Evolutionary conservation across 306 rosid genomes (phyloP).

Genomic region (Geum urbanum): DNA sequence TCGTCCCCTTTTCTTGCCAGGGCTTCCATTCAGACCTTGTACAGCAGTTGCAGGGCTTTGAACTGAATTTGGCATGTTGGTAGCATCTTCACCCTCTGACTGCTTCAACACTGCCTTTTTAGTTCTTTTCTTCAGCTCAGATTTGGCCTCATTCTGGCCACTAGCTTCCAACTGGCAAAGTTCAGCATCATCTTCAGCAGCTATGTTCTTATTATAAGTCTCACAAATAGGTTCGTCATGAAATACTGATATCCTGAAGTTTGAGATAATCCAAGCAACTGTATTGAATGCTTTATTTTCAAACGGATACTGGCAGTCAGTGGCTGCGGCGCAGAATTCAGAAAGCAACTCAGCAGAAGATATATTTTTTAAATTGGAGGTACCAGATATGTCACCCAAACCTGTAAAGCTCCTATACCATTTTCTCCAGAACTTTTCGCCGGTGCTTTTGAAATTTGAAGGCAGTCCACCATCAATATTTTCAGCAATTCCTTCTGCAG

Average conservation of each 20-base stretch:
- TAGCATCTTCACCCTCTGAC: slow-evolving; percentile 34
- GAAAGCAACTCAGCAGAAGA: slow-evolving; percentile 52
- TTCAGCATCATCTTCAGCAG: slow-evolving; percentile 30
- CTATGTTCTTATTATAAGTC: slow-evolving; percentile 8
- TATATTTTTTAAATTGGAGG: slow-evolving; percentile 36
- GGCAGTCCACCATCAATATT: slow-evolving; percentile 17
- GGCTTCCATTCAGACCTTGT: slow-evolving; percentile 23
- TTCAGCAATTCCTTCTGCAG: slow-evolving; percentile 30
- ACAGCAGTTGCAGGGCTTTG: slow-evolving; percentile 18
- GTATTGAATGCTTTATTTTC: slow-evolving; percentile 41
- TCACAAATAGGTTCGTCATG: slow-evolving; percentile 51
- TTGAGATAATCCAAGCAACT: slow-evolving; percentile 66
- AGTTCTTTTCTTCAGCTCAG: slow-evolving; percentile 32
- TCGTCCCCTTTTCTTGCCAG: slow-evolving; percentile 26
- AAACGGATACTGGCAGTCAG: slow-evolving; percentile 43
- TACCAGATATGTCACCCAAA: slow-evolving; percentile 26
- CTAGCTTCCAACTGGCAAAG: slow-evolving; percentile 24
- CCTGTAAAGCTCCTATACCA: slow-evolving; percentile 55
- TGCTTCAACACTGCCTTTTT: slow-evolving; percentile 19
- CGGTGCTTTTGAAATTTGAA: slow-evolving; percentile 35
- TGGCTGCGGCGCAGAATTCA: slow-evolving; percentile 62
- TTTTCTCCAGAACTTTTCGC: slow-evolving; percentile 56
- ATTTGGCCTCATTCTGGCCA: slow-evolving; percentile 25
- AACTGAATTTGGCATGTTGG: slow-evolving; percentile 20
- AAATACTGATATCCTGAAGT: slow-evolving; percentile 53